phyloP scores from a whole-genome alignment of 345 rosid species.

The Sisymbrium irio region DNA sequence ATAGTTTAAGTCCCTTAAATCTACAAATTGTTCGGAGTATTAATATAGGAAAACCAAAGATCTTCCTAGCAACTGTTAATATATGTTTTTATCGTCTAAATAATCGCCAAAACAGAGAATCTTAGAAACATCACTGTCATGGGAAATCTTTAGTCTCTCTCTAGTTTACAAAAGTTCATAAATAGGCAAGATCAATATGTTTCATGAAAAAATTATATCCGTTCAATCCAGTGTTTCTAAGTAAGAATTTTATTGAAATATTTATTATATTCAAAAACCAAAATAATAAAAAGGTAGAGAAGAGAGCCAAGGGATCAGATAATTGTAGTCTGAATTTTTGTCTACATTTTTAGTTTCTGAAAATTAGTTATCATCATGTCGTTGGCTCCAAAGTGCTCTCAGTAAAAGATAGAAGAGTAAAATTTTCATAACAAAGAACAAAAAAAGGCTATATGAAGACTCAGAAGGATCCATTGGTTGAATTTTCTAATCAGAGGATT shows the following conservation, averaged over 20 bases:
- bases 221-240: too few relatives aligned
- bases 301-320: slow-evolving; percentile 56
- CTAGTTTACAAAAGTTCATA: too few relatives aligned
- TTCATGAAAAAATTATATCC: too few relatives aligned
- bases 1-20: neutral
- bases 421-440: too few relatives aligned
- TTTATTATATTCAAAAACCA: too few relatives aligned
- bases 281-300: neutral
- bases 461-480: slow-evolving; percentile 43
- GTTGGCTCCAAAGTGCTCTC: neutral
- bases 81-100: neutral
- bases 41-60: neutral
- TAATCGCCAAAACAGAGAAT: neutral
- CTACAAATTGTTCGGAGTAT: neutral
- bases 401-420: too few relatives aligned
- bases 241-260: too few relatives aligned
- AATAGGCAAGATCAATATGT: too few relatives aligned
- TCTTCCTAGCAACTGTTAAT: neutral
- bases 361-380: slow-evolving; percentile 16
- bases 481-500: slow-evolving; percentile 27
- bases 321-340: slow-evolving; percentile 77
- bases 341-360: slow-evolving; percentile 51
- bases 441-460: neutral
- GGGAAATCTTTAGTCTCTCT: too few relatives aligned
- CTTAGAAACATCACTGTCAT: neutral